Evolutionary conservation across 1,284 basidiomycete species (phyloP), one percentile per base, ranked within the genome.

Genomic region (Bjerkandera adusta): DNA sequence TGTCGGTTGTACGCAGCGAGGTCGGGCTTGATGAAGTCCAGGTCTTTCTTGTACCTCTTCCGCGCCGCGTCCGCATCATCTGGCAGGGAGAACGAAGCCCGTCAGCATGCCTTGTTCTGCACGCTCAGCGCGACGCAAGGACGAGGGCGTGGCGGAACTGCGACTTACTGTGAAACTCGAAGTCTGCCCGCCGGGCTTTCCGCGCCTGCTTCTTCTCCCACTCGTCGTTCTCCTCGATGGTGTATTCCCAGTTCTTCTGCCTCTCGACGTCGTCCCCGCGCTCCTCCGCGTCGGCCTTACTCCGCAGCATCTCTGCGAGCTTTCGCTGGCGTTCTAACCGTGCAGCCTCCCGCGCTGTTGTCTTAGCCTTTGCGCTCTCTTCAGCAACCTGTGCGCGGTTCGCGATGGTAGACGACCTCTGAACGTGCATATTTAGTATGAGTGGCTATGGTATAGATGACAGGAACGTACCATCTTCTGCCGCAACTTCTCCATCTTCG

Each of bases 191-290:
- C 63, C 87, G 74, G 49, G 77, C 76, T 65, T 90, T 92, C 56
- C 84, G 67, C 29, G 81, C 83, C 55, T 81, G 67, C 68, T 93
- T 93, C 71, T 88, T 88, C 72, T 95, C 92, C 96, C 95, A 95
- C 52, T 80, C 71, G 57, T 97, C 92, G 58, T 93, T 95, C 68
- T 97, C 92, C 69, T 97, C 94, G 47, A 97, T 88, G 18, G 85
- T 89, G 71, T 90, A 97, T 59, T 91, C 84, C 92, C 92, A 96
- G 60, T 92, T 92, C 74, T 92, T 92, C 59, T 81, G 78, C 47
- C 93, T 73, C 56, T 85, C 81, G 2, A 81, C 72, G 55, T 85
- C 82, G 59, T 87, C 91, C 11, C 95, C 96, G 1, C 77, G 73
- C 51, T 93, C 93, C 61, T 88, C 85, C 0, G 93, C 91, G 55